Evolutionary conservation across 331 rosid species (phyloP), one percentile per base, ranked within the genome.

Genomic region (Quercus tomentella): DNA sequence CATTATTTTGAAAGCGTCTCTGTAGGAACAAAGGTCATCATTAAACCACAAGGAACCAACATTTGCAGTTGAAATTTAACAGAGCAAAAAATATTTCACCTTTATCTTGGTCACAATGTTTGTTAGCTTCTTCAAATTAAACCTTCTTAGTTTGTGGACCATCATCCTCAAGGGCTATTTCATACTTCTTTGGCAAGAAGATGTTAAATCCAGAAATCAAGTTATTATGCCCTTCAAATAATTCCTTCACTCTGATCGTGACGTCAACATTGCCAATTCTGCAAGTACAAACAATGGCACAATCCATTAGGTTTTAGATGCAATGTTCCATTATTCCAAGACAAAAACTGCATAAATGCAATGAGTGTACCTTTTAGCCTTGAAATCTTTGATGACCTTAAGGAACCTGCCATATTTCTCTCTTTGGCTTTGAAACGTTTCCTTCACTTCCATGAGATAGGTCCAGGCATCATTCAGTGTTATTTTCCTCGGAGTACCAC

Each of bases 71-170:
- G 45, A 37, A 37, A 37, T 37, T 37, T 37, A 8, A 37, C 11
- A 37, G 45, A 37, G 45, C 11, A 2, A 37, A 37, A 37, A 2
- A 37, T 37, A 37, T 37, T 8, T 37, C 45, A 37, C 45, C 12
- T 37, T 37, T 37, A 37, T 37, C 45, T 37, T 37, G 45, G 45
- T 37, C 43, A 37, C 45, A 37, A 37, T 90, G 83, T 91, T 37
- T 93, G 79, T 89, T 96, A 66, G 99, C 99, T 92, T 96, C 97
- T 70, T 93, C 97, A 80, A 96, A 93, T 78, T 96, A 97, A 87
- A 96, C 94, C 0, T 94, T 91, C 88, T 93, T 96, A 87, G 91
- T 93, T 17, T 83, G 92, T 60, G 92, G 92, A 85, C 92, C 92
- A 37, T 87, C 98, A 62, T 92, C 98, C 16, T 93, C 99, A 9